A percentile compares a stretch with the other conserved stretches of the same genome.
Conservation (phyloP, 768 basidiomycete genomes). For the Tricholoma hemisulphureum region DNA sequence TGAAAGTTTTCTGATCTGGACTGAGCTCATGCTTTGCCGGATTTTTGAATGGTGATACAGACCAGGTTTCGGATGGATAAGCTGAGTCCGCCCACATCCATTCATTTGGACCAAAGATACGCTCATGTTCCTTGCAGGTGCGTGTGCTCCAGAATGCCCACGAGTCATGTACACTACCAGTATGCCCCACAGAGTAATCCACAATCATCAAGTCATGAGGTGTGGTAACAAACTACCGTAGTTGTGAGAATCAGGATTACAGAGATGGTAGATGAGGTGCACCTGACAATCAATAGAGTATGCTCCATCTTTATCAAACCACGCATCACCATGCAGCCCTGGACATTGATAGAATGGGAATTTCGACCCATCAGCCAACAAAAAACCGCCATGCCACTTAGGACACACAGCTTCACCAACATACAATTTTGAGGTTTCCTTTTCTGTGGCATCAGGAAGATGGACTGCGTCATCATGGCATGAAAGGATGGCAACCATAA, state of each 20-base stretch:
- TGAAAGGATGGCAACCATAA: too few relatives aligned
- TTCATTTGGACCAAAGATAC: slow-evolving; percentile 19
- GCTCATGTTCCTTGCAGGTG: slow-evolving; percentile 12
- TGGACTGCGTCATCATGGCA: too few relatives aligned
- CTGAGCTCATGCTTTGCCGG: slow-evolving; percentile 12
- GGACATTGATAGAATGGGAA: slow-evolving; percentile 22
- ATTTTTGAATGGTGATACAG: neutral
- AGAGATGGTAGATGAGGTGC: neutral
- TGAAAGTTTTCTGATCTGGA: slow-evolving; percentile 11
- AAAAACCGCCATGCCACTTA: slow-evolving; percentile 22
- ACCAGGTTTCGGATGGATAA: slow-evolving; percentile 18
- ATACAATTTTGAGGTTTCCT: slow-evolving; percentile 7
- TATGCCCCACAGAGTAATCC: neutral
- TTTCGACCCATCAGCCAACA: slow-evolving; percentile 25
- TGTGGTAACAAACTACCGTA: slow-evolving; percentile 3
- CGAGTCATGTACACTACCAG: slow-evolving; percentile 18
- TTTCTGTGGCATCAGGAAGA: slow-evolving; percentile 3
- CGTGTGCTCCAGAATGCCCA: slow-evolving; percentile 19
- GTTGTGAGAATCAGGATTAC: neutral
- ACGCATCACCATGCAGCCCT: slow-evolving; percentile 20
- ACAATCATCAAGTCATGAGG: slow-evolving; percentile 18
- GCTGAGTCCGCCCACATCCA: slow-evolving; percentile 34
- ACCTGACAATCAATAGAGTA: slow-evolving; percentile 21
- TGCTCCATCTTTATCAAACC: slow-evolving; percentile 19
- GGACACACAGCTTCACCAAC: slow-evolving; percentile 8